Conservation (phyloP, 2,329 filamentous ascomycete genomes). For the Fusarium circinatum region DNA sequence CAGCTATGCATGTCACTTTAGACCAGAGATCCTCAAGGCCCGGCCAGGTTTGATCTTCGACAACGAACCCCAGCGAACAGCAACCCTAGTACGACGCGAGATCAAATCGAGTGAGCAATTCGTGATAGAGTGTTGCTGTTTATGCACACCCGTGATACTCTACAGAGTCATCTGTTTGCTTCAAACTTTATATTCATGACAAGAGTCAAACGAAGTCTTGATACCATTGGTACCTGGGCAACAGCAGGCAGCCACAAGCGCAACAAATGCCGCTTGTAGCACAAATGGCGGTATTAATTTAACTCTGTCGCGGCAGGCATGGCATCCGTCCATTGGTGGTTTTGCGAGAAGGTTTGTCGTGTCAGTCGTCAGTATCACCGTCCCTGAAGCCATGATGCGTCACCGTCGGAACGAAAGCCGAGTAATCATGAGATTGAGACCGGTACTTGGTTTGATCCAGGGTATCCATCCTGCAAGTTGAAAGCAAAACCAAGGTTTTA, state of each 20-base stretch:
- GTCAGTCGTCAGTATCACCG: background rate
- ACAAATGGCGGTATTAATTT: slow-evolving; percentile 6
- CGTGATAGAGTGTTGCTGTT: background rate
- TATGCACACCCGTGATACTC: background rate
- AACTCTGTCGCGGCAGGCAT: background rate
- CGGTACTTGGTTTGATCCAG: slow-evolving; percentile 7
- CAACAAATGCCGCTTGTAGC: background rate
- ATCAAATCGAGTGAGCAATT: background rate
- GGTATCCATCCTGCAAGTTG: background rate
- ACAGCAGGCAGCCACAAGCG: background rate
- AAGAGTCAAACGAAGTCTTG: background rate
- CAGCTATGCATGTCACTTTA: slow-evolving; percentile 34
- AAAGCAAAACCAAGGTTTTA: slow-evolving; percentile 9
- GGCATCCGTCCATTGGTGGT: background rate
- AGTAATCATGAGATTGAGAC: background rate
- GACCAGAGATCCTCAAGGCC: background rate
- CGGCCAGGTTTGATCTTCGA: slow-evolving; percentile 1
- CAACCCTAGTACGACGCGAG: background rate
- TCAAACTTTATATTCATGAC: background rate
- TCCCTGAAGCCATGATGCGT: slow-evolving; percentile 1
- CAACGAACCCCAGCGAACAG: background rate
- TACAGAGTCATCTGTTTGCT: background rate
- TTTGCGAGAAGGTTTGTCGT: background rate
- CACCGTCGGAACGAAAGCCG: slow-evolving; percentile 7
- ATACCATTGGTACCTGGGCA: background rate